Evolutionary conservation across 441 rosid species (phyloP).

Genomic region (Corymbia citriodora): DNA sequence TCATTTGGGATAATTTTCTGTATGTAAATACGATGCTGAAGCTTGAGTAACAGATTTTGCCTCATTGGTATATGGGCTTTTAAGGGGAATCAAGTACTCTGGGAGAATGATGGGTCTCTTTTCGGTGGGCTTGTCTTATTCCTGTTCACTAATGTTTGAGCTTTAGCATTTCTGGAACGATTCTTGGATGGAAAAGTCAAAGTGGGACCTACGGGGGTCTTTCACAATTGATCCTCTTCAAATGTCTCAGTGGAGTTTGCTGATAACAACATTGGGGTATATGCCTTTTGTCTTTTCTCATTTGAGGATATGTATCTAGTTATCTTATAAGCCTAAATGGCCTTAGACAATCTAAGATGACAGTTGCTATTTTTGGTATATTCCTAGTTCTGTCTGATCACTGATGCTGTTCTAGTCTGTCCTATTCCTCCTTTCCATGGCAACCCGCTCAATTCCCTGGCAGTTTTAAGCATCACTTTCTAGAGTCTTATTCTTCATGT

Average conservation of each 20-base stretch:
- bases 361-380: neutral
- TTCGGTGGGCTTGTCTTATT: neutral
- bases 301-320: neutral
- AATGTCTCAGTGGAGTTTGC: neutral
- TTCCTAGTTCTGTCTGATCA: neutral
- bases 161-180: neutral
- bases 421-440: neutral
- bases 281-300: neutral
- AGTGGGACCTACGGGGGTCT: neutral
- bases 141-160: neutral
- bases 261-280: neutral
- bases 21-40: neutral
- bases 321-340: neutral
- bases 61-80: neutral
- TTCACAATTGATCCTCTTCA: neutral
- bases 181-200: neutral
- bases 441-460: neutral
- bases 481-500: neutral
- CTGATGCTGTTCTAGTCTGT: neutral
- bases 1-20: neutral
- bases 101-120: neutral
- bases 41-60: neutral
- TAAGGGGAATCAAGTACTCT: neutral
- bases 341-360: neutral
- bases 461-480: neutral